Base-by-base conservation (phyloP, 2,329 filamentous ascomycete genomes). In the Ophiosphaerella narmari region DNA sequence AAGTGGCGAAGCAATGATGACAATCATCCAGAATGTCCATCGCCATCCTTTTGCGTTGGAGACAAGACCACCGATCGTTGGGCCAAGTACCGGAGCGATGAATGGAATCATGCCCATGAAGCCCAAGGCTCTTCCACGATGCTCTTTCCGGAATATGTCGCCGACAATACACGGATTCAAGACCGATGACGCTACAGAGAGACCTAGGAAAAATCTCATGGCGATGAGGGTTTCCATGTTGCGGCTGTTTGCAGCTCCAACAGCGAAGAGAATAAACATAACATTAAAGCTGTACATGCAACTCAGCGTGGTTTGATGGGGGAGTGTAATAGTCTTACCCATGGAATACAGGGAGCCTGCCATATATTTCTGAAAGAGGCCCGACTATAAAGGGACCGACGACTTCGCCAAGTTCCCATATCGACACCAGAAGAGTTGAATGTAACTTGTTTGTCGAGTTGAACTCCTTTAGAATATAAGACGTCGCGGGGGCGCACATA, bases 111-210 rank as follows among this genome's bases (percentile, higher is more conserved):
- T 66, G 65, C 78, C 78, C 41, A 84, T 71, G 36, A 81, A 49
- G 54, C 78, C 81, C 76, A 86, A 81, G 13, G 83, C 78, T 1
- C 76, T 75, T 14, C 83, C 84, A n/a, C 82, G 74, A 61, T 81
- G 72, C 47, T 86, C 82, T 0, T 78, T 70, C 1, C 70, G 63
- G 62, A 85, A 85, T 54, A 86, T 79, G 66, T 86, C 84, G 21
- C 83, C 84, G 16, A 86, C 77, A 41, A 86, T 81, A 29, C 82
- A 81, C 1, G 84, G 83, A 59, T 79, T 82, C 13, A 87, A 72
- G 13, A 86, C 82, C 54, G 84, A 74, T 13, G 71, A 70, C n/a
- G 74, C 69, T 5, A 77, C 75, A 23, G 72, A 67, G 33, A 71
- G 52, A 43, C 73, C 73, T 43, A 75, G 74, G 52, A 79, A 65